Evolutionary conservation across 441 rosid genomes (phyloP), one percentile per base, ranked within the genome.

Genomic region (Aquilaria agallochum): DNA sequence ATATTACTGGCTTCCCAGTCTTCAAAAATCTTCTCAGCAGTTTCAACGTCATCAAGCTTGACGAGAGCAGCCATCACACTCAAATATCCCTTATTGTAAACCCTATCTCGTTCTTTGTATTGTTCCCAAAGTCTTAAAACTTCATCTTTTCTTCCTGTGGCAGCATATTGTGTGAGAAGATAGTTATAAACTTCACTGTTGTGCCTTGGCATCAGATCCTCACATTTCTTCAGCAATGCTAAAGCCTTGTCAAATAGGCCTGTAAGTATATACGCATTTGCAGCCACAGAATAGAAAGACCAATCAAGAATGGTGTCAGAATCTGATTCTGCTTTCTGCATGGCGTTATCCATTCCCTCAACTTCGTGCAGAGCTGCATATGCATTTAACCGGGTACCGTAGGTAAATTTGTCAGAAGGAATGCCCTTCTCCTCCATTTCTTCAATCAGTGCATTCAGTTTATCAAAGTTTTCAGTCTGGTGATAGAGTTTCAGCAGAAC

Each of bases 101-200:
- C 66, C 58, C 53, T 76, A 2, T 2, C 54, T 2, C 55, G 58
- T 59, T 58, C 70, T 75, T 83, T 73, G 62, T 73, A 72, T 55
- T 62, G 40, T 65, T 72, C 66, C 94, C 94, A 87, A 46, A 84
- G 27, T 68, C 87, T 76, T 57, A 64, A 50, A 36, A 78, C 81
- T 58, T 84, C 88, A 42, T 81, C 81, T 75, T 74, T 80, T 69
- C 63, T 75, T 62, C 87, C 84, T 0, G 58, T 61, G 42, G 68
- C 63, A 9, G 84, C 75, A 55, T 81, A 83, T 2, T 57, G 63
- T 2, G 81, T 69, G 51, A 86, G 58, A 54, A 86, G 78, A 56
- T 34, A 60, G 9, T 78, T 53, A 32, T 72, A 86, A 0, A 65
- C 89, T 0, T n/a, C 27, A 1, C 58, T 59, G 7, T 10, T 62